Conservation (phyloP, 305 asterid genomes). For the Petunia hybrid region DNA sequence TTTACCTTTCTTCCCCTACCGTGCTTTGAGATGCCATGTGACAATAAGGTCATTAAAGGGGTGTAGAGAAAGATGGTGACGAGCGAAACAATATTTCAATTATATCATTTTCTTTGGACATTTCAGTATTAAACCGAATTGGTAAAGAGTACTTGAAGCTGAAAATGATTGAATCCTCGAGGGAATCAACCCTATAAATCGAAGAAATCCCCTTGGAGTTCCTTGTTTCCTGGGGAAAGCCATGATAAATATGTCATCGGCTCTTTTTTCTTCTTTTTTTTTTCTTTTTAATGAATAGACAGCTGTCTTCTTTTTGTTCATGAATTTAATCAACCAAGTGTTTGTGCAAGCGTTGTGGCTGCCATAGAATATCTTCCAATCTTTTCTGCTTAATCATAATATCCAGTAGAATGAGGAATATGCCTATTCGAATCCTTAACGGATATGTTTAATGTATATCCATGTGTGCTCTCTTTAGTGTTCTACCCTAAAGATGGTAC, state of each 20-base stretch:
- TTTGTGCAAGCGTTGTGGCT: background rate
- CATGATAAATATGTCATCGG: background rate
- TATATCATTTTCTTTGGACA: constrained; percentile 1
- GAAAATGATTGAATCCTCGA: background rate
- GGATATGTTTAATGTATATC: background rate
- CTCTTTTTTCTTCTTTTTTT: background rate
- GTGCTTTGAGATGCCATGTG: constrained; percentile 11
- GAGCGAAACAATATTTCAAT: background rate
- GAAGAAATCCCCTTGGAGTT: background rate
- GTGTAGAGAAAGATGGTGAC: constrained; percentile 10
- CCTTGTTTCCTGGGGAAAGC: background rate
- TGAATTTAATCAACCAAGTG: background rate
- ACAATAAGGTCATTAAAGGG: constrained; percentile 1
- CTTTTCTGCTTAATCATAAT: background rate
- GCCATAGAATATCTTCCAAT: constrained; percentile 7
- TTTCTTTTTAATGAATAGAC: background rate
- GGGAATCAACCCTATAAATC: constrained; percentile 20
- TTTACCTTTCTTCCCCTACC: background rate
- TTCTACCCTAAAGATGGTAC: background rate
- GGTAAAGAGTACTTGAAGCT: background rate
- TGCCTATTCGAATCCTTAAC: background rate
- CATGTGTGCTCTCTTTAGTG: background rate
- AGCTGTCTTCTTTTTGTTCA: constrained; percentile 9
- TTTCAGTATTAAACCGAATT: constrained; percentile 3
- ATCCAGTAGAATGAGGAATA: background rate